Conservation (phyloP, 805 yeast species). For the Wickerhamiella slavikovae region DNA sequence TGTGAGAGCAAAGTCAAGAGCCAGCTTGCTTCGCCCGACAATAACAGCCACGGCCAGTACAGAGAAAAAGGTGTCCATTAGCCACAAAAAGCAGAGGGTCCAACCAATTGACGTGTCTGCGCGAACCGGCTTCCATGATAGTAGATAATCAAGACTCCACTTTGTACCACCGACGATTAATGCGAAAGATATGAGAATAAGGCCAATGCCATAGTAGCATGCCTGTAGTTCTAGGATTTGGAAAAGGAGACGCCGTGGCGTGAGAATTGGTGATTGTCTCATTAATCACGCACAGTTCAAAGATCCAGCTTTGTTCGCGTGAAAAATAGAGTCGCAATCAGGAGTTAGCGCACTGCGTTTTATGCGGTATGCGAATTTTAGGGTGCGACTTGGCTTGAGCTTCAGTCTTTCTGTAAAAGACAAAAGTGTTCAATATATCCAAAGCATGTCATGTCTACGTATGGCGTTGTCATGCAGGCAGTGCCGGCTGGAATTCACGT, state of each 20-base stretch:
- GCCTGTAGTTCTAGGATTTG: slow-evolving; percentile 66
- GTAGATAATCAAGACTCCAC: slow-evolving; percentile 47
- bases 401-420: no score
- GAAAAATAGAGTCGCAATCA: not conserved
- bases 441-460: no score
- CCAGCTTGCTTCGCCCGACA: slow-evolving; percentile 82
- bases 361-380: no score
- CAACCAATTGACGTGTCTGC: slow-evolving; percentile 66
- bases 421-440: no score
- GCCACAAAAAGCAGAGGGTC: slow-evolving; percentile 56
- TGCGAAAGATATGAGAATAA: slow-evolving; percentile 40
- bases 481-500: no score
- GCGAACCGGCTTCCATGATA: slow-evolving; percentile 60
- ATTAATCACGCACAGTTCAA: slow-evolving; percentile 8
- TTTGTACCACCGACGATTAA: slow-evolving; percentile 52
- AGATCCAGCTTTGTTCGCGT: not conserved
- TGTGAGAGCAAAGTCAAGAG: slow-evolving; percentile 94
- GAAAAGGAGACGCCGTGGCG: slow-evolving; percentile 37
- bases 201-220: slow-evolving; percentile 59
- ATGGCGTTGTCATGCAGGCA: no score
- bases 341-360: not conserved
- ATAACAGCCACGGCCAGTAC: slow-evolving; percentile 69
- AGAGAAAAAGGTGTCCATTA: slow-evolving; percentile 61
- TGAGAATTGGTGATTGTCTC: slow-evolving; percentile 23
- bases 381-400: no score